Percentiles rank a stretch among this genome's conserved stretches.
Evolutionary conservation across 352 stramenopile species (phyloP).

Genomic region (Pythium sp.): DNA sequence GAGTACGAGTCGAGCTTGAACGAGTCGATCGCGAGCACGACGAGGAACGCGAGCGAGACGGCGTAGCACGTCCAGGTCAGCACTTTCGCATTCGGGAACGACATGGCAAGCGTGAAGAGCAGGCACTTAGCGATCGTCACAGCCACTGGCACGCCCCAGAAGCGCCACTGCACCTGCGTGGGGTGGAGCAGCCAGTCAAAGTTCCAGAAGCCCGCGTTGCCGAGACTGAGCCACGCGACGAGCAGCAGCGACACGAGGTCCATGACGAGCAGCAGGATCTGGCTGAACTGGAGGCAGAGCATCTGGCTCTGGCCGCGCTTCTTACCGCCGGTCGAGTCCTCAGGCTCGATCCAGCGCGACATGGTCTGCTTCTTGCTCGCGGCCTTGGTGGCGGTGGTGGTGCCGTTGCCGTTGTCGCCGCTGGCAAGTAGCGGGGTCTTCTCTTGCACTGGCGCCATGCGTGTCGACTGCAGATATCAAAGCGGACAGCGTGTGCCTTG

Average conservation of each 20-base stretch:
- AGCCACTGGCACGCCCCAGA: slow-evolving; percentile 70
- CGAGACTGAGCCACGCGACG: slow-evolving; percentile 54
- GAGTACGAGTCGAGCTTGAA: slow-evolving; percentile 73
- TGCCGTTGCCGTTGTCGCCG: not conserved
- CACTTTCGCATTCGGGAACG: slow-evolving; percentile 36
- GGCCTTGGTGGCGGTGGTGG: not conserved
- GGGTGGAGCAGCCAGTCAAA: slow-evolving; percentile 50
- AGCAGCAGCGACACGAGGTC: slow-evolving; percentile 44
- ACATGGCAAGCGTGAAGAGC: slow-evolving; percentile 54
- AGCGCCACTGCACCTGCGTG: slow-evolving; percentile 52
- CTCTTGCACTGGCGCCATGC: slow-evolving; percentile 13
- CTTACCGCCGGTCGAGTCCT: slow-evolving; percentile 15
- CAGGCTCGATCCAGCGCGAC: slow-evolving; percentile 20
- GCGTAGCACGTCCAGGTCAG: slow-evolving; percentile 46
- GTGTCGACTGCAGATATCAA: not conserved
- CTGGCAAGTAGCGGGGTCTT: slow-evolving; percentile 15
- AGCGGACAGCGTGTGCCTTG: not conserved
- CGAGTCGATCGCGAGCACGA: slow-evolving; percentile 64
- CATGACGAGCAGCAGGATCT: slow-evolving; percentile 15
- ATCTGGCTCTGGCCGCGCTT: slow-evolving; percentile 17
- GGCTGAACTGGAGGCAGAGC: slow-evolving; percentile 19
- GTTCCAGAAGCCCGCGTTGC: slow-evolving; percentile 29
- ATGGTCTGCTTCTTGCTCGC: slow-evolving; percentile 19
- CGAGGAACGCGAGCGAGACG: slow-evolving; percentile 55
- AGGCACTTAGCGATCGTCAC: slow-evolving; percentile 58